These are phyloP conservation scores for Candida montana DNA, from an alignment of 805 yeast species.

Conservation along the genomic window DNA sequence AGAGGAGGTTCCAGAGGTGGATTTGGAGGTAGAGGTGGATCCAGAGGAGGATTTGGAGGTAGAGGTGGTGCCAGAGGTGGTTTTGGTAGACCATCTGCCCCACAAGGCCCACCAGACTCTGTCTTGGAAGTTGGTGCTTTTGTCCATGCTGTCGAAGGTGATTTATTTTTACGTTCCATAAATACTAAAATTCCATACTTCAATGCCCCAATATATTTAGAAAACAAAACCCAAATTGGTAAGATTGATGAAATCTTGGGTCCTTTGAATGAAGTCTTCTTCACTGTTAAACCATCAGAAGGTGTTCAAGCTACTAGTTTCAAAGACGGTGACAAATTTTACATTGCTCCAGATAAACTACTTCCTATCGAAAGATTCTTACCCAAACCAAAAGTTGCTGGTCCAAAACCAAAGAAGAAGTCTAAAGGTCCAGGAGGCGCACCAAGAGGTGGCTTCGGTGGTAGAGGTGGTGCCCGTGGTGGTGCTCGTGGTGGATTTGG, in stretches of 20 bases:
- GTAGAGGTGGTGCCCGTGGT: slow-evolving; percentile 26
- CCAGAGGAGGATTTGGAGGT: slow-evolving; percentile 34
- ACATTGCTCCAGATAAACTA: slow-evolving; percentile 90
- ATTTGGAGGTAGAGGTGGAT: slow-evolving; percentile 34
- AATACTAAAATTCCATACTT: slow-evolving; percentile 94
- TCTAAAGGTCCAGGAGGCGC: slow-evolving; percentile 38
- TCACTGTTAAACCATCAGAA: slow-evolving; percentile 92
- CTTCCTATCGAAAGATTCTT: slow-evolving; percentile 94
- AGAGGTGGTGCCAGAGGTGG: slow-evolving; percentile 47
- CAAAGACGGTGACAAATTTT: slow-evolving; percentile 94
- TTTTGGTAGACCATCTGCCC: slow-evolving; percentile 64
- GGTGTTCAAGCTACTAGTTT: slow-evolving; percentile 94
- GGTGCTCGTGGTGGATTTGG: slow-evolving; percentile 27
- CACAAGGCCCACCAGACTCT: slow-evolving; percentile 94
- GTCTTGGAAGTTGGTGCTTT: slow-evolving; percentile 95
- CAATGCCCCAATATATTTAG: slow-evolving; percentile 96
- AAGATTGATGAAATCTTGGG: slow-evolving; percentile 98
- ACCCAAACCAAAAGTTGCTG: slow-evolving; percentile 89
- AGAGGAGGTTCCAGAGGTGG: slow-evolving; percentile 53
- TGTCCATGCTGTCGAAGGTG: slow-evolving; percentile 92
- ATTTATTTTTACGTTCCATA: slow-evolving; percentile 91
- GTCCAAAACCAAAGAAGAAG: slow-evolving; percentile 74
- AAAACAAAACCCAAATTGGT: slow-evolving; percentile 93
- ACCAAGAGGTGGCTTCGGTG: slow-evolving; percentile 28
- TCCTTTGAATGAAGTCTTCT: slow-evolving; percentile 95